These are phyloP conservation scores for Fusarium euwallaceae DNA, from an alignment of 2,329 filamentous ascomycete species.

Conservation along the genomic window DNA sequence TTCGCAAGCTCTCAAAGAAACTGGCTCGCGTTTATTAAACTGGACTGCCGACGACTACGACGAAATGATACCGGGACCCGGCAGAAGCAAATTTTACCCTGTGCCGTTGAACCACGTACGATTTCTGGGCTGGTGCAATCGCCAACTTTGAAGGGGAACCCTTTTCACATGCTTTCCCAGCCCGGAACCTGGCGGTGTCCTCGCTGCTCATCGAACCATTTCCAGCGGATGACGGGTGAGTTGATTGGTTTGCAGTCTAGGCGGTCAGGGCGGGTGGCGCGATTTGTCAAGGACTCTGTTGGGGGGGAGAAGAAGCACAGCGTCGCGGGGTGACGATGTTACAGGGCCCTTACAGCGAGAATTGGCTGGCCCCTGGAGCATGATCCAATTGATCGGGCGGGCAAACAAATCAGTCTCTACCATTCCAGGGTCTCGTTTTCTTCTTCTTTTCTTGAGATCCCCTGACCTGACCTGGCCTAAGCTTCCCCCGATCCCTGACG, in stretches of 20 bases:
- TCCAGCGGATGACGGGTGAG: slow-evolving; percentile 5
- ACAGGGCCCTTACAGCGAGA: slow-evolving; percentile 31
- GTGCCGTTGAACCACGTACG: slow-evolving; percentile 33
- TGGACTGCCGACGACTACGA: slow-evolving; percentile 13
- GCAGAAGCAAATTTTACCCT: slow-evolving; percentile 27
- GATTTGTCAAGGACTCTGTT: slow-evolving; percentile 18
- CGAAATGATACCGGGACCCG: slow-evolving; percentile 37
- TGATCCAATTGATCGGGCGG: too few relatives aligned
- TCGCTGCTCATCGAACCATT: slow-evolving; percentile 38
- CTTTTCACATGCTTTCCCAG: slow-evolving; percentile 38
- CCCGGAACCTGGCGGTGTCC: slow-evolving; percentile 41
- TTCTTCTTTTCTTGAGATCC: background rate
- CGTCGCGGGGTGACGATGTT: slow-evolving; percentile 34
- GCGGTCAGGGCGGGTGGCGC: slow-evolving; percentile 43
- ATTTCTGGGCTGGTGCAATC: slow-evolving; percentile 19
- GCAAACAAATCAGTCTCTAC: background rate
- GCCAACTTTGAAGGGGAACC: background rate
- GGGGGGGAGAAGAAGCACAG: slow-evolving; percentile 6
- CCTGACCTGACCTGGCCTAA: slow-evolving; percentile 4
- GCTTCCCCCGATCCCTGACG: background rate
- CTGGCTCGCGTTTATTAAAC: background rate
- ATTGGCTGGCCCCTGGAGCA: slow-evolving; percentile 8
- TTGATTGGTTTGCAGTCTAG: slow-evolving; percentile 32
- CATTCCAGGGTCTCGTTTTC: slow-evolving; percentile 17
- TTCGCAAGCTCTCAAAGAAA: slow-evolving; percentile 13